Evolutionary conservation across 495 filamentous ascomycete genomes (phyloP).

Genomic region (Hypoxylon lenormandii): DNA sequence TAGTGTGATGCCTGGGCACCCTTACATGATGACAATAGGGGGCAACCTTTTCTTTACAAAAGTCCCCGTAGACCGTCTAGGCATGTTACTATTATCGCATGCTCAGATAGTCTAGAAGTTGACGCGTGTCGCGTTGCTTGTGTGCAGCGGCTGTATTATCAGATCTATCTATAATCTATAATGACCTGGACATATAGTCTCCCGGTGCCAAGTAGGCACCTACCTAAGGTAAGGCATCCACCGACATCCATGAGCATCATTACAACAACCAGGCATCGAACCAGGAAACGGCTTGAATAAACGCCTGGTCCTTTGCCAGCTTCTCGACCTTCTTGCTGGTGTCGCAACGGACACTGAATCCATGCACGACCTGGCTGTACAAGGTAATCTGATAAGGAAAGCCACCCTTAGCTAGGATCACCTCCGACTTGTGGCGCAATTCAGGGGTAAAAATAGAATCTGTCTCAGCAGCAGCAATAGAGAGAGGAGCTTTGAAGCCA

Average conservation of each 20-base stretch:
- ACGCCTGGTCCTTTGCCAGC: slow-evolving; percentile 86
- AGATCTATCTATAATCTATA: too few relatives aligned
- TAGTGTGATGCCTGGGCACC: too few relatives aligned
- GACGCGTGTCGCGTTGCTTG: too few relatives aligned
- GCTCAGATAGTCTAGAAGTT: too few relatives aligned
- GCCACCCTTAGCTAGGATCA: slow-evolving; percentile 66
- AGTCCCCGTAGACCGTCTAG: too few relatives aligned
- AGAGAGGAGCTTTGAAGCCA: slow-evolving; percentile 74
- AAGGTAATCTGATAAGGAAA: slow-evolving; percentile 83
- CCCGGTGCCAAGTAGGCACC: too few relatives aligned
- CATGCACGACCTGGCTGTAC: slow-evolving; percentile 78
- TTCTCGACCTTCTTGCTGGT: slow-evolving; percentile 68
- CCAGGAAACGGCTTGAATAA: slow-evolving; percentile 80
- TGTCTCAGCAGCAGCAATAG: slow-evolving; percentile 80
- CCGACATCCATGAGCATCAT: slow-evolving; percentile 7
- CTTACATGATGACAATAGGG: too few relatives aligned
- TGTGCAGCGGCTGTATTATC: too few relatives aligned
- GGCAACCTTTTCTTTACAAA: too few relatives aligned
- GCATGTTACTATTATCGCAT: too few relatives aligned
- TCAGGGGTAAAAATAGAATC: slow-evolving; percentile 80
- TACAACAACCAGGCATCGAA: slow-evolving; percentile 67
- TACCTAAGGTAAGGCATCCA: too few relatives aligned
- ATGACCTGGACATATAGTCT: too few relatives aligned
- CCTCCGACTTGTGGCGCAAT: slow-evolving; percentile 70
- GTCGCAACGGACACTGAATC: slow-evolving; percentile 80